Percentiles rank a stretch among this genome's conserved stretches.
These are phyloP conservation scores for Hygrophorus pudorinus DNA, from an alignment of 768 basidiomycete species.

Conservation along the genomic window DNA sequence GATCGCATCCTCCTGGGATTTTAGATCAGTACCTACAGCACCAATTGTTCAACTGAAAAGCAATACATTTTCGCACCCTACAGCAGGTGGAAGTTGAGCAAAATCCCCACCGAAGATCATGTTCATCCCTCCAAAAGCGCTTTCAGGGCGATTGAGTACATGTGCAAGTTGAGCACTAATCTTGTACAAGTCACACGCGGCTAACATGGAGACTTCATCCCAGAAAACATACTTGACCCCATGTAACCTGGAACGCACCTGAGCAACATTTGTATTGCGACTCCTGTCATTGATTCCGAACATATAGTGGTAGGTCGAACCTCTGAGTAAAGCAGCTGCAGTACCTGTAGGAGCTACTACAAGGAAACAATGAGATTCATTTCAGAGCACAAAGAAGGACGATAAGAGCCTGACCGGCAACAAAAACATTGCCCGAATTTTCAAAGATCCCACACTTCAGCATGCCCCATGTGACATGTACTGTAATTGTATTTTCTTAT, in stretches of 20 bases:
- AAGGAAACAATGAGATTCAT: constrained; percentile 10
- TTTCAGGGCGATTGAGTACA: constrained; percentile 11
- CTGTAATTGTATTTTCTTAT: too few relatives aligned
- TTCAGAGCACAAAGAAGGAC: constrained; percentile 6
- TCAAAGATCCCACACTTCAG: too few relatives aligned
- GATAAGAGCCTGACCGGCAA: too few relatives aligned
- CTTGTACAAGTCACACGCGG: constrained; percentile 20
- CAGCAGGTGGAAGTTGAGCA: constrained; percentile 30
- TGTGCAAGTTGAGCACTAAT: constrained; percentile 18
- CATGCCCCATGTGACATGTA: too few relatives aligned
- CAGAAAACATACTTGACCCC: constrained; percentile 30
- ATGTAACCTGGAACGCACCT: constrained; percentile 3
- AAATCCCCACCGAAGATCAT: constrained; percentile 38
- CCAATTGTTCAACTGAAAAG: too few relatives aligned
- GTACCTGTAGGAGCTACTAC: constrained; percentile 17
- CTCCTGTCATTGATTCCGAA: constrained; percentile 8
- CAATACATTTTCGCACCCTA: too few relatives aligned
- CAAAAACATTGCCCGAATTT: too few relatives aligned
- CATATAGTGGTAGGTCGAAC: constrained; percentile 14
- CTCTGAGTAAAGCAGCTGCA: constrained; percentile 13
- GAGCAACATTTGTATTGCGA: neutral
- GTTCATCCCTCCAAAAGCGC: constrained; percentile 22
- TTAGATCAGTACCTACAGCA: too few relatives aligned
- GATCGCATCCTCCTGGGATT: too few relatives aligned
- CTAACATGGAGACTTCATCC: constrained; percentile 35